Percentiles rank a stretch among this genome's conserved stretches.
Evolutionary conservation across 305 asterid genomes (phyloP).

Genomic region (Fraxinus sp.): DNA sequence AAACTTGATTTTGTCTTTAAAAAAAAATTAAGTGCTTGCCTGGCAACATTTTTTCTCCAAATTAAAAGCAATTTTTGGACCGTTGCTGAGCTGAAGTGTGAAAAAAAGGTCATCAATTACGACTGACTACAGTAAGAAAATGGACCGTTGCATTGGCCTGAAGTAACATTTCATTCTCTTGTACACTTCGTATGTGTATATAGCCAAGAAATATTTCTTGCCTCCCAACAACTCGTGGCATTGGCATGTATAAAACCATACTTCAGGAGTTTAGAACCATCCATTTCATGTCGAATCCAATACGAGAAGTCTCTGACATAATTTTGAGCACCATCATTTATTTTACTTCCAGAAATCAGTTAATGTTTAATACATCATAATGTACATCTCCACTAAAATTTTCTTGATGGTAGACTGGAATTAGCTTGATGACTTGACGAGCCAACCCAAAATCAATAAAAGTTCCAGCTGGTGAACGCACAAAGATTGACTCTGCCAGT

Average conservation of each 20-base stretch:
- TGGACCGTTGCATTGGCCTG: background rate
- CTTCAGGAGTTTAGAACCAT: background rate
- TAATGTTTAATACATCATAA: background rate
- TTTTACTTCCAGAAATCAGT: background rate
- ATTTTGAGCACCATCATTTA: background rate
- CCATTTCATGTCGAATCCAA: background rate
- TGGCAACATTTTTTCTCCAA: too few species aligned
- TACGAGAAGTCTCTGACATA: background rate
- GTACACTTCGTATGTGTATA: background rate
- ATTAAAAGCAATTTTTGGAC: too few species aligned
- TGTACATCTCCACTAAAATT: background rate
- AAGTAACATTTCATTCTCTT: background rate
- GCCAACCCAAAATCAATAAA: background rate
- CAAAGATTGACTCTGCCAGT: background rate
- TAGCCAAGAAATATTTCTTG: background rate
- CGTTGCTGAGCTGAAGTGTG: too few species aligned
- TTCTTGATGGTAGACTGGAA: background rate
- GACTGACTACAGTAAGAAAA: too few species aligned
- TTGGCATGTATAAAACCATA: background rate
- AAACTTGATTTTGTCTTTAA: too few species aligned
- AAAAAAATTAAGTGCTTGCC: too few species aligned
- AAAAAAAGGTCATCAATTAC: too few species aligned
- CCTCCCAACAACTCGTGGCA: background rate
- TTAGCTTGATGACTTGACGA: background rate
- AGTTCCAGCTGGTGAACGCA: constrained; percentile 9